Evolutionary conservation across 1,284 basidiomycete species (phyloP), one percentile per base, ranked within the genome.

Genomic region (Anthracocystis panici-leucophaei): DNA sequence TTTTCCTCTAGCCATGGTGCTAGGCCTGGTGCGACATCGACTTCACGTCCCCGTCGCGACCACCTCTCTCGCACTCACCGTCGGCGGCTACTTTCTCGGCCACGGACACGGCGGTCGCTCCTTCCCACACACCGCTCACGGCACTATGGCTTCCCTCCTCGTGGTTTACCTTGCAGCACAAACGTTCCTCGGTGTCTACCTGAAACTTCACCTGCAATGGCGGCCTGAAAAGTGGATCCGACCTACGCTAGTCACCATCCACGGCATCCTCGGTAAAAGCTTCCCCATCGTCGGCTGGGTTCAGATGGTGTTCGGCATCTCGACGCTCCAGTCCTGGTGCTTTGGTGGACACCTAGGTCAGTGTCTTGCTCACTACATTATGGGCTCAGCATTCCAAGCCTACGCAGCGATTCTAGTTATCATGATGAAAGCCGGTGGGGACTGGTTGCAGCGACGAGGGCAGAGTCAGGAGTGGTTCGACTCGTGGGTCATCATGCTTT

Each of bases 341-440:
- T 91, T 52, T 91, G 97, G 88, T 91, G 95, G 84, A 2, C 83
- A 85, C 45, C 85, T 89, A 91, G 82, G 62, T 51, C 82, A 87
- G 82, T 87, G 85, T 68, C 73, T 86, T 20, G 88, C 95, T 1
- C 94, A 97, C 86, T 94, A 95, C 52, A 82, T 85, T 53, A 83
- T 79, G 78, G 80, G 78, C 18, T 75, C 71, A 14, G 80, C 83
- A 0, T 81, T 84, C 53, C 92, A 95, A 74, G 93, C 90, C 0
- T 97, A 98, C 84, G 93, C 91, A 0, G 88, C 90, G 6, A 90
- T 97, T 68, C 90, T 97, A 87, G 90, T 92, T 5, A 90, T 97
- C 65, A 88, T 96, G 82, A 87, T 96, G 29, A 88, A 94, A 41
- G 89, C 91, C 8, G 95, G 95, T 5, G 92, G 93, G 65, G 88